Conservation (phyloP, 2,329 filamentous ascomycete species). For the Pestalotiopsis sp. region DNA sequence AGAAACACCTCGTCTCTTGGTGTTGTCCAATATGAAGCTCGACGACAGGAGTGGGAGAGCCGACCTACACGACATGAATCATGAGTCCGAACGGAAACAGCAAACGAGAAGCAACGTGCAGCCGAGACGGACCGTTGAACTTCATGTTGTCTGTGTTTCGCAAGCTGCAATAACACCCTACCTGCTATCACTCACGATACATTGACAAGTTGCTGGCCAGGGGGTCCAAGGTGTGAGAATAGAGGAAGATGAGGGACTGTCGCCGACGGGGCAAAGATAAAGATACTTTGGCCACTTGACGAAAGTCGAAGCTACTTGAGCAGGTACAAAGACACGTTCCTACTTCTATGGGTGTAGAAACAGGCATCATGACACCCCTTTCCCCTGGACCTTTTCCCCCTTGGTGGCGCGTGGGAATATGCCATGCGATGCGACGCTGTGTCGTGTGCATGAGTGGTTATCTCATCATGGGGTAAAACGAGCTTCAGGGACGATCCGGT, state of each 20-base stretch:
- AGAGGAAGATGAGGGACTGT: neutral
- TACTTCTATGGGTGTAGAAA: neutral
- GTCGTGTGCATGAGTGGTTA: neutral
- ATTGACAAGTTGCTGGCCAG: neutral
- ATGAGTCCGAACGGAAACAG: neutral
- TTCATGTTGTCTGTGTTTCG: constrained; percentile 3
- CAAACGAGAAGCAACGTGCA: neutral
- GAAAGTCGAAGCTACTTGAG: neutral
- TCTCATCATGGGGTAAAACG: constrained; percentile 8
- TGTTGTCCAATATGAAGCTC: neutral
- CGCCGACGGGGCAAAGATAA: neutral
- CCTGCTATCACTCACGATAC: neutral
- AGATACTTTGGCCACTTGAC: neutral
- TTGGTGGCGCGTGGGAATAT: neutral
- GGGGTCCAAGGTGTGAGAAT: constrained; percentile 1
- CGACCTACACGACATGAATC: neutral
- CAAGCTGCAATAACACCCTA: constrained; percentile 11
- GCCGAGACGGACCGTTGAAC: neutral
- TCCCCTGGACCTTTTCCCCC: neutral
- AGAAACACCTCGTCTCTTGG: neutral
- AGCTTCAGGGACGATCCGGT: neutral
- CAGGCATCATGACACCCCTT: neutral
- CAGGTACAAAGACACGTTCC: neutral
- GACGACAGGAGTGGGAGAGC: neutral
- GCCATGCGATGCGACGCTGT: constrained; percentile 5